These are phyloP conservation scores for Cyberlindnera xylosilytica DNA, from an alignment of 805 yeast genomes.

Conservation along the genomic window DNA sequence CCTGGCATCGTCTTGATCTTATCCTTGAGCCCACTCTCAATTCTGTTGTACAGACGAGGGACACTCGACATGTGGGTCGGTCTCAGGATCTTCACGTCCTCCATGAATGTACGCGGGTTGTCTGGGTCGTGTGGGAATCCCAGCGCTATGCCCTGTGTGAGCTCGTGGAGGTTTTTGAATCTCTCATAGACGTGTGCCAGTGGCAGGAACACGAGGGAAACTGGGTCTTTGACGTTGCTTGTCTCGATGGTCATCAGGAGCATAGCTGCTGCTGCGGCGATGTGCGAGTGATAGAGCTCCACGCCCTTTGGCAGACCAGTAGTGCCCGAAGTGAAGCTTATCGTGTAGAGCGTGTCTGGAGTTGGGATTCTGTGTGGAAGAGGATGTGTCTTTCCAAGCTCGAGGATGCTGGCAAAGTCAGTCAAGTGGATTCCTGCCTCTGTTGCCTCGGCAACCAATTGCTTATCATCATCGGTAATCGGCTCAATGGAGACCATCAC, in stretches of 20 bases:
- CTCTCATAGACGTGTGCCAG: conserved; percentile 60
- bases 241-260: conserved; percentile 36
- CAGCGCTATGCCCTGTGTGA: conserved; percentile 45
- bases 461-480: conserved; percentile 33
- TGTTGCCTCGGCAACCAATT: conserved; percentile 30
- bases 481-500: conserved; percentile 56
- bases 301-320: conserved; percentile 78
- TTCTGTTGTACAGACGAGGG: conserved; percentile 60
- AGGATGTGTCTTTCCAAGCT: conserved; percentile 41
- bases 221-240: conserved; percentile 28
- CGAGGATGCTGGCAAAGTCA: conserved; percentile 36
- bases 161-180: conserved; percentile 38
- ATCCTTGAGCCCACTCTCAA: conserved; percentile 58
- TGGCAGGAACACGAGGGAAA: conserved; percentile 46
- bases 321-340: conserved; percentile 74
- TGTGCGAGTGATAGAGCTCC: conserved; percentile 49
- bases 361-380: conserved; percentile 44
- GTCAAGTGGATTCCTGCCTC: conserved; percentile 27
- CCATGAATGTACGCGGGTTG: conserved; percentile 49
- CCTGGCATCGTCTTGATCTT: conserved; percentile 43
- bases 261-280: conserved; percentile 47
- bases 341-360: conserved; percentile 54
- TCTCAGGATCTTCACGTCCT: conserved; percentile 51
- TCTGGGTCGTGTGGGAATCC: conserved; percentile 58
- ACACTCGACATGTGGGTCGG: conserved; percentile 57